phyloP scores from a whole-genome alignment of 345 rosid species.

The Noccaea bulbosa region DNA sequence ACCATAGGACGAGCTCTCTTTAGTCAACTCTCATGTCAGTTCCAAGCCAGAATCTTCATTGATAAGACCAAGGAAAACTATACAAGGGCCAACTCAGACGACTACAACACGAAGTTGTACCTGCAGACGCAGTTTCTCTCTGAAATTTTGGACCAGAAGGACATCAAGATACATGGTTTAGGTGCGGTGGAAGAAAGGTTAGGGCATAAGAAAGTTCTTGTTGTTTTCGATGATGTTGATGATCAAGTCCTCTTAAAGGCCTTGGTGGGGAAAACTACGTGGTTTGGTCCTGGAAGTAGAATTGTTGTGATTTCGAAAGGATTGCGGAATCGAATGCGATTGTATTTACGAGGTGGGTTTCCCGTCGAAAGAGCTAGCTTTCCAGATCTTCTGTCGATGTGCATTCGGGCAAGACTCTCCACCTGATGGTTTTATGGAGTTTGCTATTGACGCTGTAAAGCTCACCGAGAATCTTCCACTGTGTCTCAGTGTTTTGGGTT shows the following conservation, averaged over 20 bases:
- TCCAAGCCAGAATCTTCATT: not conserved
- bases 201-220: conserved; percentile 6
- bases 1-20: conserved; percentile 12
- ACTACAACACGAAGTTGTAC: not conserved
- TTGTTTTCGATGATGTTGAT: conserved; percentile 15
- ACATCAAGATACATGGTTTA: not conserved
- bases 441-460: not conserved
- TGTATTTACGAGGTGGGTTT: conserved; percentile 9
- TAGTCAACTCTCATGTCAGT: conserved; percentile 13
- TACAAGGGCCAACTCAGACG: not conserved
- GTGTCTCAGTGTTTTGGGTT: conserved; percentile 10
- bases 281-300: conserved; percentile 2
- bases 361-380: conserved; percentile 5
- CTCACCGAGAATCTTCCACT: not conserved
- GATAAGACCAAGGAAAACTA: conserved; percentile 18
- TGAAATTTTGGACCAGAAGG: conserved; percentile 5
- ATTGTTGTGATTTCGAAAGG: not conserved
- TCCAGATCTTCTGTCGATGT: conserved; percentile 9
- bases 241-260: conserved; percentile 16
- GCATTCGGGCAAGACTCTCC: conserved; percentile 15
- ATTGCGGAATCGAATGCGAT: not conserved
- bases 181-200: not conserved
- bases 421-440: conserved; percentile 1
- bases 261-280: not conserved
- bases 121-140: not conserved